These are phyloP conservation scores for Paspalum vaginatum DNA, from an alignment of 176 grass and related monocot genomes.

Conservation along the genomic window DNA sequence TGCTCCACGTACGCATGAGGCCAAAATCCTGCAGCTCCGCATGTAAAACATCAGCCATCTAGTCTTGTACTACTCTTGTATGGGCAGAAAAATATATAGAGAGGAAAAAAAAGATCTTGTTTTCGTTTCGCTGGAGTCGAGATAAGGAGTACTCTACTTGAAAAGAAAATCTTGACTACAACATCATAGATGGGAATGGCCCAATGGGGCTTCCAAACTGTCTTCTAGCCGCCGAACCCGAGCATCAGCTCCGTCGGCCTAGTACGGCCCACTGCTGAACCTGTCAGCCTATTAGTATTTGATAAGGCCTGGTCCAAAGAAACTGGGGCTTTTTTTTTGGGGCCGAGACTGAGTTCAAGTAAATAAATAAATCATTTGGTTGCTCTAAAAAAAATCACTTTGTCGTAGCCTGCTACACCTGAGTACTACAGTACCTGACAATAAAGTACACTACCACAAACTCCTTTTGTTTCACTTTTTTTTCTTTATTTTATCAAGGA, in stretches of 20 bases:
- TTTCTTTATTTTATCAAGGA: no score
- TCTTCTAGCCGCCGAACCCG: no score
- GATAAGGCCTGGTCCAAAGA: neutral
- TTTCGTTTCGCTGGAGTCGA: neutral
- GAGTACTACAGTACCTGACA: no score
- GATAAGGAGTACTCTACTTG: neutral
- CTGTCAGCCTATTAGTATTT: neutral
- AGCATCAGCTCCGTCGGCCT: no score
- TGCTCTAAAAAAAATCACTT: no score
- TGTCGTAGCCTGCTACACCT: neutral
- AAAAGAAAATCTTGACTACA: neutral
- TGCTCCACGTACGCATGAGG: slow-evolving; percentile 47
- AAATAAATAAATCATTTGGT: no score
- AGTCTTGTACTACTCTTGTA: neutral
- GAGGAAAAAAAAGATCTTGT: neutral
- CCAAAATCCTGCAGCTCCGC: slow-evolving; percentile 39
- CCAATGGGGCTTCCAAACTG: no score
- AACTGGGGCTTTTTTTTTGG: neutral
- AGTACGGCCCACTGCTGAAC: no score
- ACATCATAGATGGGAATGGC: neutral
- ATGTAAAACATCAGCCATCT: neutral
- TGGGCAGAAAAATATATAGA: neutral
- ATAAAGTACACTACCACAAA: no score
- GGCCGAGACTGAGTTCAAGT: neutral
- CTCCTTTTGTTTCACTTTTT: no score